Base-by-base conservation (phyloP, 805 yeast species). In the Debaryomyces maramus region DNA sequence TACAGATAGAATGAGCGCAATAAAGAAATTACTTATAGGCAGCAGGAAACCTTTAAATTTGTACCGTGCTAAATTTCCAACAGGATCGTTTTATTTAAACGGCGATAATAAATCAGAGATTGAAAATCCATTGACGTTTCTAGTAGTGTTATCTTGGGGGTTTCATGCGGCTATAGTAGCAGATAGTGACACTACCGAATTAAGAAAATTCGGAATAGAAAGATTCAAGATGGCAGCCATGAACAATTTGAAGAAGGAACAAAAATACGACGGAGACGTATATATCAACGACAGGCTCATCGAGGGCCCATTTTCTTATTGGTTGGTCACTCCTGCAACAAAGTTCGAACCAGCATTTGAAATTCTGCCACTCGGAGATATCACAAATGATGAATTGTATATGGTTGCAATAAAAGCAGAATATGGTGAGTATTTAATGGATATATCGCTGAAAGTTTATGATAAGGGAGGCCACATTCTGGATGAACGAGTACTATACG, bases 141-240 rank as follows among this genome's bases (percentile, higher is more conserved):
- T 76, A 13, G 87, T 87, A 2, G 95, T 89, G 7, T 70, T 80
- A 0, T 85, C 96, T 0, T 81, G 95, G 87, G 95, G 84, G 0
- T 77, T 88, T 46, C 97, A 90, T 61, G 88, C 97, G 2, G 78
- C 89, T 3, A 61, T 90, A 36, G 89, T 90, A 2, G 90, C 90
- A 21, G 84, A 84, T 41, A 79, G 90, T 38, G 91, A 88, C 47
- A 70, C 81, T 0, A 80, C 83, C 0, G 84, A 83, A 48, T 63
- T 84, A 57, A 69, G 89, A 20, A 69, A 70, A 36, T 66, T 73
- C 44, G 97, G 96, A 1, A 52, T 69, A 5, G 78, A 78, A 30
- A 63, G 96, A 39, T 90, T 90, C 60, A 65, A 73, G 43, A 60
- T 78, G 26, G 96, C 96, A 0, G 95, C 89, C 0, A 55, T 58